Conservation (phyloP, 1,284 basidiomycete species). For the Athelia sp. region DNA sequence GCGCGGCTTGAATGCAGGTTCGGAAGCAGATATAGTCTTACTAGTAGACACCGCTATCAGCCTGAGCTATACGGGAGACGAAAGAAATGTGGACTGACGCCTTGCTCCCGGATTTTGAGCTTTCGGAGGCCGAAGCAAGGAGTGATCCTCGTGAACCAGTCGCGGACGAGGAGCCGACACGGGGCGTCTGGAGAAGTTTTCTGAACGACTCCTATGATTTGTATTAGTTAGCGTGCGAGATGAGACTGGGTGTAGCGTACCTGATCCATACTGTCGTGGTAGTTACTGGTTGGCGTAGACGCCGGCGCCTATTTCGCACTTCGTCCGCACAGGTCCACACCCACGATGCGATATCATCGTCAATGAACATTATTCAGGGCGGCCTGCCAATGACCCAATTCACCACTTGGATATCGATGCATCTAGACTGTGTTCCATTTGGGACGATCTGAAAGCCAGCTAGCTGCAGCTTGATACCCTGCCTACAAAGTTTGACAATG, state of each 20-base stretch:
- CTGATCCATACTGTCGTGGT: neutral
- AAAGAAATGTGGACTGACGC: constrained; percentile 11
- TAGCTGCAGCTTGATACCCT: too few relatives aligned
- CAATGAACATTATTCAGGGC: too few relatives aligned
- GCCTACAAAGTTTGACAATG: too few relatives aligned
- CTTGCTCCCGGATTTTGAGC: constrained; percentile 16
- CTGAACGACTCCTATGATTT: constrained; percentile 34
- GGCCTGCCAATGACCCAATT: too few relatives aligned
- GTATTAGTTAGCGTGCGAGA: neutral
- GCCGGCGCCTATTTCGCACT: too few relatives aligned
- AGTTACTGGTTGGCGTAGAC: too few relatives aligned
- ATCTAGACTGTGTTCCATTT: too few relatives aligned
- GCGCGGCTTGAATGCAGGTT: constrained; percentile 69
- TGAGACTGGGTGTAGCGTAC: neutral
- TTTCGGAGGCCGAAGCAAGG: constrained; percentile 10
- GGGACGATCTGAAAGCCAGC: too few relatives aligned
- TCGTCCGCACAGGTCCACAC: too few relatives aligned
- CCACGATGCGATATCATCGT: too few relatives aligned
- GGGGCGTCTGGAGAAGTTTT: constrained; percentile 21
- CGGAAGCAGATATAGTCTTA: constrained; percentile 30
- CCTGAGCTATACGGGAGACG: constrained; percentile 7
- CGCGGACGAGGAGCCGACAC: neutral
- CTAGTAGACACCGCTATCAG: constrained; percentile 11
- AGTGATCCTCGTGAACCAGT: constrained; percentile 15
- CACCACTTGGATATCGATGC: too few relatives aligned